Evolutionary conservation across 2,329 filamentous ascomycete species (phyloP).

Genomic region (Diaporthe amygdali): DNA sequence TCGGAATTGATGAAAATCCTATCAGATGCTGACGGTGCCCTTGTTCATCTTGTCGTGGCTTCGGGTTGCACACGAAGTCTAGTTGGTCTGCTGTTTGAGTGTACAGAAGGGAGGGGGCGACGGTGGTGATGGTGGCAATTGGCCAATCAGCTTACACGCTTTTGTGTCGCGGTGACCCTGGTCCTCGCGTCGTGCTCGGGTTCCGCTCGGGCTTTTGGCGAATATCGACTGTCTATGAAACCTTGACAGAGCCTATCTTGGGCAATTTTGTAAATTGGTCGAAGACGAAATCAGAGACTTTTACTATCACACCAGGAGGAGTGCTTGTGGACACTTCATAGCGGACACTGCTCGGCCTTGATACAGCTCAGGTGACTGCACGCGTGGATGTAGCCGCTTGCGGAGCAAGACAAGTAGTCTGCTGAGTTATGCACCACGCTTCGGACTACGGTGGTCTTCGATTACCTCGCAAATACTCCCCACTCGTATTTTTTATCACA

Average conservation of each 20-base stretch:
- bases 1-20: too few relatives aligned
- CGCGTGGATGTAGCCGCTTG: neutral
- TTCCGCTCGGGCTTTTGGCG: neutral
- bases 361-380: neutral
- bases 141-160: constrained; percentile 10
- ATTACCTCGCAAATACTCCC: neutral
- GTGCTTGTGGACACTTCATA: neutral
- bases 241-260: neutral
- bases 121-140: neutral
- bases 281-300: too few relatives aligned
- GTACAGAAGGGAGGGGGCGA: too few relatives aligned
- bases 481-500: too few relatives aligned
- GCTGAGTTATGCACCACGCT: neutral
- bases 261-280: neutral
- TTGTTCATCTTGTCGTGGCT: neutral
- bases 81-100: neutral
- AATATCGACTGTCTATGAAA: neutral
- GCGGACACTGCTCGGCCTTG: neutral
- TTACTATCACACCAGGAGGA: neutral
- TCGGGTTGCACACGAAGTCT: neutral
- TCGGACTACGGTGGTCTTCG: neutral
- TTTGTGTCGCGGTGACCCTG: neutral
- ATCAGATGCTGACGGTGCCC: neutral
- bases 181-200: neutral
- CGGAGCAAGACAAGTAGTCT: neutral